phyloP scores from a whole-genome alignment of 2,329 filamentous ascomycete genomes.

The Nannizziopsis arthrosporioides region DNA sequence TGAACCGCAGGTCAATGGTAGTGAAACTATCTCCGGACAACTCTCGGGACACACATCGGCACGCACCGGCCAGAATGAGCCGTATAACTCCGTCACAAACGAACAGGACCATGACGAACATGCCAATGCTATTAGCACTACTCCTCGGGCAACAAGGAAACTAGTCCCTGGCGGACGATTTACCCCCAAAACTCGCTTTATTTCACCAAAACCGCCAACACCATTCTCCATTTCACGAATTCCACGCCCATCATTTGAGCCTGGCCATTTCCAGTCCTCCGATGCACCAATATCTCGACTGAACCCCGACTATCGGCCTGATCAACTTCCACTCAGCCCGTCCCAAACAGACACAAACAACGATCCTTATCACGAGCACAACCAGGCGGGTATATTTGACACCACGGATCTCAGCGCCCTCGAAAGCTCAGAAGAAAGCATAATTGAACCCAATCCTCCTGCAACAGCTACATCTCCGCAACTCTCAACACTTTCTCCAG shows the following conservation, averaged over 20 bases:
- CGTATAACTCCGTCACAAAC: background rate
- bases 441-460: constrained; percentile 7
- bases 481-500: constrained; percentile 22
- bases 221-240: constrained; percentile 9
- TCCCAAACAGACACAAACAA: constrained; percentile 15
- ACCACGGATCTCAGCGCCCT: constrained; percentile 16
- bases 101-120: background rate
- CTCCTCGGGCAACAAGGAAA: constrained; percentile 6
- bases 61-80: background rate
- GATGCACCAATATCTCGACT: constrained; percentile 1
- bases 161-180: constrained; percentile 9
- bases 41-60: background rate
- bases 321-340: constrained; percentile 7
- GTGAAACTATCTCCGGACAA: background rate
- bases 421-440: constrained; percentile 13
- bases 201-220: constrained; percentile 10
- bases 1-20: background rate
- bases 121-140: background rate
- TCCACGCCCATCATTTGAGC: constrained; percentile 10
- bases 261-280: background rate
- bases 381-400: constrained; percentile 15
- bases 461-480: constrained; percentile 11
- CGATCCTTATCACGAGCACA: constrained; percentile 17
- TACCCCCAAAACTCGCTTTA: constrained; percentile 14
- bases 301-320: constrained; percentile 1